Evolutionary conservation across 257 asterid genomes (phyloP).

Genomic region (Solanum verrucosum): DNA sequence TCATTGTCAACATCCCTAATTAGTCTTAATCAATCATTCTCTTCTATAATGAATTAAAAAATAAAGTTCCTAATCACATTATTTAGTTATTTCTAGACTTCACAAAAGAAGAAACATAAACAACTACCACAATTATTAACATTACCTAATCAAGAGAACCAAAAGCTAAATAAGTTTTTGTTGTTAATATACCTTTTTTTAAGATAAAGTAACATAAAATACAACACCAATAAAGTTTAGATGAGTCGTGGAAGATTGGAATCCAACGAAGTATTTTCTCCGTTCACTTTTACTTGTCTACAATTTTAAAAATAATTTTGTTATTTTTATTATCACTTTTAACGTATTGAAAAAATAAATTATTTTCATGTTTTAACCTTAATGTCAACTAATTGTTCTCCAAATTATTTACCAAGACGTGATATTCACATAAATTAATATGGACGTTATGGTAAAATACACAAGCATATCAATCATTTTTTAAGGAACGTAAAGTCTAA

Average conservation of each 20-base stretch:
- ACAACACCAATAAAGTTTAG: neutral
- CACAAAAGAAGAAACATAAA: neutral
- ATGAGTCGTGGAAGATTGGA: neutral
- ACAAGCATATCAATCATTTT: neutral
- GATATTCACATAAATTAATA: no score
- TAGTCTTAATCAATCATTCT: conserved; percentile 6
- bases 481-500: fast-evolving
- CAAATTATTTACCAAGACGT: no score
- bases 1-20: conserved; percentile 20
- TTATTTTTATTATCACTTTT: no score
- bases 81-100: neutral
- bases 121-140: neutral
- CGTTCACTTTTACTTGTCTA: no score
- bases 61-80: conserved; percentile 2
- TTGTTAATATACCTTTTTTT: neutral
- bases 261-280: neutral
- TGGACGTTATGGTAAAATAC: neutral
- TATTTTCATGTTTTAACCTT: no score
- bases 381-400: no score
- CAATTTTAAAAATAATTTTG: no score
- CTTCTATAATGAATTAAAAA: neutral
- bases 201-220: neutral
- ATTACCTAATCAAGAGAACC: neutral
- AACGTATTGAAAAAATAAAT: no score
- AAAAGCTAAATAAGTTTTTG: neutral